phyloP scores from a whole-genome alignment of 257 asterid genomes.

The Solanum stenotomum region DNA sequence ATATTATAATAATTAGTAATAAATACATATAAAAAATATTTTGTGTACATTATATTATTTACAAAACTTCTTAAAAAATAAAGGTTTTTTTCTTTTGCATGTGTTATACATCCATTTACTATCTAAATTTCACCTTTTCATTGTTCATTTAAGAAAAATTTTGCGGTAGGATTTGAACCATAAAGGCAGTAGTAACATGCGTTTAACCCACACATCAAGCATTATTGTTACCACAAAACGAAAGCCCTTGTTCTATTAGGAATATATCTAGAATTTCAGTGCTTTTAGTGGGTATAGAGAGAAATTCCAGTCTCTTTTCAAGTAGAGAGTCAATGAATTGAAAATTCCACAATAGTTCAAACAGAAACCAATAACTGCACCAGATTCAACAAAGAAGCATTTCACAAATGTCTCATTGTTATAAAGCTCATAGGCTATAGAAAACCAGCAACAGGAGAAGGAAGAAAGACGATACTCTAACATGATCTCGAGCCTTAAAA shows the following conservation, averaged over 20 bases:
- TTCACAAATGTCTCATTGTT: not conserved
- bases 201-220: not conserved
- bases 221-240: not conserved
- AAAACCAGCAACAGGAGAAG: not conserved
- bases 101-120: not conserved
- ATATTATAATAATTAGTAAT: too few species aligned
- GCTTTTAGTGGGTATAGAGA: not conserved
- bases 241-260: not conserved
- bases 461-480: not conserved
- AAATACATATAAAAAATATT: too few species aligned
- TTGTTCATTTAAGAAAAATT: not conserved
- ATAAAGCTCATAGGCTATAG: not conserved
- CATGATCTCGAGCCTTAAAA: not conserved
- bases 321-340: not conserved
- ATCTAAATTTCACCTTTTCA: not conserved
- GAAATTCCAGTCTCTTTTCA: not conserved
- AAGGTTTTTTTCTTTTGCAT: not conserved
- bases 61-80: too few species aligned
- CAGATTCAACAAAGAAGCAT: not conserved
- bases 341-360: not conserved
- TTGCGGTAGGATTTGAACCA: not conserved
- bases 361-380: not conserved
- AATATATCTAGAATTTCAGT: not conserved
- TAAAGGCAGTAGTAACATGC: not conserved
- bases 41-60: too few species aligned